Evolutionary conservation across 2,329 filamentous ascomycete species (phyloP).

Genomic region (Calonectria hongkongensis): DNA sequence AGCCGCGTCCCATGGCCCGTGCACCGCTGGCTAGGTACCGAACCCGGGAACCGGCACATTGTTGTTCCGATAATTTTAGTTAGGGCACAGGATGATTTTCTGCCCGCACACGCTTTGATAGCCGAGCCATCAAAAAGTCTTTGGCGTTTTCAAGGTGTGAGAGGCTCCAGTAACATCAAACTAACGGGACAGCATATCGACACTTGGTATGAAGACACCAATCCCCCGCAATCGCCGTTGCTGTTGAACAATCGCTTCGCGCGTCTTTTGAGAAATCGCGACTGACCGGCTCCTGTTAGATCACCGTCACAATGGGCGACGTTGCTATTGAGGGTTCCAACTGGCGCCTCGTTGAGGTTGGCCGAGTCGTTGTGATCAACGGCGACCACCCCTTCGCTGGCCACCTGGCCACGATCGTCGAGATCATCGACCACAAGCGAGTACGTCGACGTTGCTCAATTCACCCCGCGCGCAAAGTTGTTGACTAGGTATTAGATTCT

Average conservation of each 20-base stretch:
- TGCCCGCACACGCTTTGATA: constrained; percentile 62
- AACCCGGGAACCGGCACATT: constrained; percentile 51
- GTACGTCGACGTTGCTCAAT: constrained; percentile 78
- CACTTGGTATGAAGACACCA: constrained; percentile 62
- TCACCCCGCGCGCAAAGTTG: constrained; percentile 42
- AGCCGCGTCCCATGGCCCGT: constrained; percentile 45
- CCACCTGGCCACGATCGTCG: constrained; percentile 94
- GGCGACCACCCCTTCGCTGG: constrained; percentile 84
- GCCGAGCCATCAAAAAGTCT: constrained; percentile 65
- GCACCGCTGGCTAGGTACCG: constrained; percentile 32
- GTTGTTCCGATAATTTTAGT: constrained; percentile 59
- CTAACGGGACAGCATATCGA: constrained; percentile 63
- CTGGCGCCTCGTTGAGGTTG: constrained; percentile 98
- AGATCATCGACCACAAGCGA: constrained; percentile 99
- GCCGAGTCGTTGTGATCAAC: constrained; percentile 96
- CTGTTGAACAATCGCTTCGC: constrained; percentile 51
- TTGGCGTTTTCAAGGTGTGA: constrained; percentile 61
- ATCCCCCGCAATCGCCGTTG: constrained; percentile 54
- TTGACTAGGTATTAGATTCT: constrained; percentile 80
- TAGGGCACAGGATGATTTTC: constrained; percentile 66
- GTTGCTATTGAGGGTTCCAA: constrained; percentile 87
- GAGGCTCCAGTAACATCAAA: constrained; percentile 61
- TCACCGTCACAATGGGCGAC: constrained; percentile 85
- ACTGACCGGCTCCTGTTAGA: constrained; percentile 65
- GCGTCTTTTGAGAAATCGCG: constrained; percentile 52